These are phyloP conservation scores for Blastomyces emzantsi DNA, from an alignment of 2,329 filamentous ascomycete genomes.

Conservation along the genomic window DNA sequence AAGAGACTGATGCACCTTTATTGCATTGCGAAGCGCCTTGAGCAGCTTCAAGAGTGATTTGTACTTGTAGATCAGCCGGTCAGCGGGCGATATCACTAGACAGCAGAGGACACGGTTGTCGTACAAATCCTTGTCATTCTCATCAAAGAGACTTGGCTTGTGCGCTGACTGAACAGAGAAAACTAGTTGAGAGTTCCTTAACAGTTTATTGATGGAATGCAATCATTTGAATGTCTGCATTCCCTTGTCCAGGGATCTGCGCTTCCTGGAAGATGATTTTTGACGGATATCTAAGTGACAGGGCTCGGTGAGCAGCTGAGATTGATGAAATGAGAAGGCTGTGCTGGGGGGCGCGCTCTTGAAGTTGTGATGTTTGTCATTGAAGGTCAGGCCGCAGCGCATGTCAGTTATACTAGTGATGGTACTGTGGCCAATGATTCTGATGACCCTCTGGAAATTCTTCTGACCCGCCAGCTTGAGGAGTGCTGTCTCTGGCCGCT, in stretches of 20 bases:
- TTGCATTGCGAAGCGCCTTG: too few relatives aligned
- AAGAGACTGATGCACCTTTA: too few relatives aligned
- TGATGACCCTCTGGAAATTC: constrained; percentile 20
- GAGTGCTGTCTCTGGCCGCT: constrained; percentile 19
- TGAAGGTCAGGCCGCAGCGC: constrained; percentile 22
- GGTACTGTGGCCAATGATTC: constrained; percentile 20
- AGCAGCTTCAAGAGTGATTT: too few relatives aligned
- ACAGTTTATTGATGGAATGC: too few relatives aligned
- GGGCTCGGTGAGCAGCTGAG: constrained; percentile 8
- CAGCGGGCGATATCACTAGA: constrained; percentile 24
- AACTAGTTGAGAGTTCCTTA: too few relatives aligned
- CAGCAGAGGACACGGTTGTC: constrained; percentile 24
- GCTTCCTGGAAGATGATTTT: background rate
- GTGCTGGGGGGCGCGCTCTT: constrained; percentile 6
- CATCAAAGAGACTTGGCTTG: background rate
- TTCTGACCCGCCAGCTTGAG: constrained; percentile 18
- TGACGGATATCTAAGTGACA: background rate
- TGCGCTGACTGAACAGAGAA: too few relatives aligned
- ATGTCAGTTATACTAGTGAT: constrained; percentile 22
- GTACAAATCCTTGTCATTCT: constrained; percentile 15
- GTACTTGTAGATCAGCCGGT: constrained; percentile 24
- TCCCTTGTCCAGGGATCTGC: background rate
- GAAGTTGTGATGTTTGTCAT: constrained; percentile 12
- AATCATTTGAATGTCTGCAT: too few relatives aligned
- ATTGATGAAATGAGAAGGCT: constrained; percentile 12